Evolutionary conservation across 805 yeast genomes (phyloP).

Genomic region (Metschnikowia picachoensis): DNA sequence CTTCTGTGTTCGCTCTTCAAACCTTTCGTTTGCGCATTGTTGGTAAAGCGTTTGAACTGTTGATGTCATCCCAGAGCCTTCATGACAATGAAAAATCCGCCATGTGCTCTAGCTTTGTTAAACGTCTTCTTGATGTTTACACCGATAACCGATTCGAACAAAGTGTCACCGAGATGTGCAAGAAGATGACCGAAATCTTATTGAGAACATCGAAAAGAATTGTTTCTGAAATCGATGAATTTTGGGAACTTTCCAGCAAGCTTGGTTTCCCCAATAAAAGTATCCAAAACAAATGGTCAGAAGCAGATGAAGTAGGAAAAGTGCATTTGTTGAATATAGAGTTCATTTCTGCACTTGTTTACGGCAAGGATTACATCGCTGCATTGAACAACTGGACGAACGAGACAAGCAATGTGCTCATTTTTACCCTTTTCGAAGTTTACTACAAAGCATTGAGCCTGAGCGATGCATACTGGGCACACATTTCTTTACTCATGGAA

Average conservation of each 20-base stretch:
- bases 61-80: slow-evolving; percentile 9
- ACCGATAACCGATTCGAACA: slow-evolving; percentile 22
- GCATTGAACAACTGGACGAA: slow-evolving; percentile 24
- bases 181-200: slow-evolving; percentile 22
- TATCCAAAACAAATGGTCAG: slow-evolving; percentile 23
- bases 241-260: slow-evolving; percentile 21
- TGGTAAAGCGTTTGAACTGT: slow-evolving; percentile 18
- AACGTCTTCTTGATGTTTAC: slow-evolving; percentile 25
- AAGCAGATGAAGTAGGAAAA: slow-evolving; percentile 21
- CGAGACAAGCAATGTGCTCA: slow-evolving; percentile 17
- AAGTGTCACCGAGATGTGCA: slow-evolving; percentile 31
- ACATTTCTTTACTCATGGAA: slow-evolving; percentile 22
- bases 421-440: slow-evolving; percentile 29
- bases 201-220: slow-evolving; percentile 16
- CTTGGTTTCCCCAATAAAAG: slow-evolving; percentile 28
- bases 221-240: slow-evolving; percentile 13
- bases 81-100: slow-evolving; percentile 11
- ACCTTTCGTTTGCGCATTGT: slow-evolving; percentile 21
- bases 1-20: slow-evolving; percentile 19
- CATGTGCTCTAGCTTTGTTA: slow-evolving; percentile 21
- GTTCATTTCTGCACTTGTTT: slow-evolving; percentile 20
- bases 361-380: slow-evolving; percentile 16
- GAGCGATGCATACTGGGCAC: slow-evolving; percentile 28
- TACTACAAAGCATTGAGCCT: slow-evolving; percentile 23
- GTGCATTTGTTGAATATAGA: slow-evolving; percentile 27